phyloP scores from a whole-genome alignment of 192 early-diverging fungal species.

The Coemansia sp. region DNA sequence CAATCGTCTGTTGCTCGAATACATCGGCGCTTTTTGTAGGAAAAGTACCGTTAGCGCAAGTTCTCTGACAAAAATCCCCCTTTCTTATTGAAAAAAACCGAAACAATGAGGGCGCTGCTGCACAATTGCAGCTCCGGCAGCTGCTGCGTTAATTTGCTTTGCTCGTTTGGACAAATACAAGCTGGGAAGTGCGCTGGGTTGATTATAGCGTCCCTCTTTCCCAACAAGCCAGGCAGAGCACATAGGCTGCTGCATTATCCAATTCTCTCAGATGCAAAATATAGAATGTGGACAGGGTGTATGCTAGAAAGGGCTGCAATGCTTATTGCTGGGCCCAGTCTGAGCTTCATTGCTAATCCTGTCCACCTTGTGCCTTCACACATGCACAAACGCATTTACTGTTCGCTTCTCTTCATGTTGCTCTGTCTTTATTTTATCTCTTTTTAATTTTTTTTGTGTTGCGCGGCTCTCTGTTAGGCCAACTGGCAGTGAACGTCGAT shows the following conservation, averaged over 20 bases:
- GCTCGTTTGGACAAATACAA: neutral
- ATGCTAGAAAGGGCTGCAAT: no score
- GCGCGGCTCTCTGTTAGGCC: neutral
- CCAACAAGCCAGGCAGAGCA: no score
- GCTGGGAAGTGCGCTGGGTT: neutral
- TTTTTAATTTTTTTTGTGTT: constrained; percentile 5
- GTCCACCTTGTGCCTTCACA: neutral
- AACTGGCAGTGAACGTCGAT: no score
- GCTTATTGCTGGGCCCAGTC: no score
- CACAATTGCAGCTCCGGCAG: constrained; percentile 22
- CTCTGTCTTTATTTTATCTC: neutral
- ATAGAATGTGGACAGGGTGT: no score
- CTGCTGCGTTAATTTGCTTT: constrained; percentile 26
- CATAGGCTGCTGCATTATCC: no score
- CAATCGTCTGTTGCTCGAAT: neutral
- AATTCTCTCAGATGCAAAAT: no score
- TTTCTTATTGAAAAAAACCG: constrained; percentile 7
- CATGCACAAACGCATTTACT: no score
- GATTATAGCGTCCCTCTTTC: neutral
- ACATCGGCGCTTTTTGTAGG: neutral
- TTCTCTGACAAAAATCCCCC: neutral
- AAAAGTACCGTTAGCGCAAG: neutral
- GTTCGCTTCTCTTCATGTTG: no score
- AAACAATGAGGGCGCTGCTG: constrained; percentile 4
- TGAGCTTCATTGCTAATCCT: no score